These are phyloP conservation scores for Tolypocladium guangdongense DNA, from an alignment of 2,329 filamentous ascomycete genomes.

Conservation along the genomic window DNA sequence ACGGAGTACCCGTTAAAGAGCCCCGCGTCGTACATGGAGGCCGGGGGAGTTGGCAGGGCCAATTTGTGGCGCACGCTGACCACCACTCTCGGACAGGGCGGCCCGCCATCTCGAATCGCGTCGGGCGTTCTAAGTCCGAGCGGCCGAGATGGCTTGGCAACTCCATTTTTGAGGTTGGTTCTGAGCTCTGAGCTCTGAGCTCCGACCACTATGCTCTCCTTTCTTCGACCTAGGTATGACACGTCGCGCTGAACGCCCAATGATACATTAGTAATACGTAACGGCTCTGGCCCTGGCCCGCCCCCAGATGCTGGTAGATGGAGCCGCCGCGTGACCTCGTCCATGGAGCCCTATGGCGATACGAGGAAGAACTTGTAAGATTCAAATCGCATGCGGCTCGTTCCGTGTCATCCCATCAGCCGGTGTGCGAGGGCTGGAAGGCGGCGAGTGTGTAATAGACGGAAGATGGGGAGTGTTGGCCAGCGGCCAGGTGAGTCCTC, in stretches of 20 bases:
- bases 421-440: no score
- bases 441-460: no score
- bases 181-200: not conserved
- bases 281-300: not conserved
- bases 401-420: no score
- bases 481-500: no score
- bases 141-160: not conserved
- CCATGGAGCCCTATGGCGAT: no score
- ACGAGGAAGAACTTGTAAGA: no score
- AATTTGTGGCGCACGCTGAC: not conserved
- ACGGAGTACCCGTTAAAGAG: not conserved
- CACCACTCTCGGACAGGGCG: not conserved
- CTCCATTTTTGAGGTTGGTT: no score
- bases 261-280: not conserved
- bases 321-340: not conserved
- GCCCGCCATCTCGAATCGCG: not conserved
- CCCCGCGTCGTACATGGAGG: no score
- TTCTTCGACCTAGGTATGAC: no score
- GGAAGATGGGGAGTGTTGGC: no score
- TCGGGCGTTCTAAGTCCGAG: not conserved
- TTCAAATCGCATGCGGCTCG: no score
- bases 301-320: not conserved
- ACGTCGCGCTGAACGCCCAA: not conserved
- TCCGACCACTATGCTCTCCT: not conserved
- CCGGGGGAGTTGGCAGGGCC: not conserved